Evolutionary conservation across 2,329 filamentous ascomycete genomes (phyloP), one percentile per base, ranked within the genome.

Genomic region (Aspergillus melleus): DNA sequence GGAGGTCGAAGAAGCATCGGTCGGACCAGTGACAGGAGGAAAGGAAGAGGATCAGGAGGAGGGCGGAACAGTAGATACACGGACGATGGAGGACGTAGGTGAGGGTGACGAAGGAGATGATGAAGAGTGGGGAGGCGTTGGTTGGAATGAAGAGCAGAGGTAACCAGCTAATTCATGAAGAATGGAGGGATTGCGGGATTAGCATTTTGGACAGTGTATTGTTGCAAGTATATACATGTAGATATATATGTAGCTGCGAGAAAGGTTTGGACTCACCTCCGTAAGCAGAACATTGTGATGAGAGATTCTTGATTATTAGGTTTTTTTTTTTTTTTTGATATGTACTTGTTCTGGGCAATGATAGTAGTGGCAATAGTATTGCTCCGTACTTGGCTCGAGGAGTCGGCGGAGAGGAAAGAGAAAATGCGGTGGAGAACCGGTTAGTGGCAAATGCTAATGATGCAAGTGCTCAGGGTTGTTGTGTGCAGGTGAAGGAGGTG

Each of bases 11-110:
- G 80, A 98, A 95, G 74, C 91, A 95, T 56, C 88, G 87, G 74
- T 93, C 90, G 66, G 89, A 90, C 91, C 91, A 95, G 83, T 93
- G 89, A 77, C 91, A 95, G 26, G 90, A 92, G 26, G 92, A 96
- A 66, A 93, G 85, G 81, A 97, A 96, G 68, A 99, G 91, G 69
- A 98, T 92, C 66, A 96, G 85, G 52, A 99, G 91, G 56, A 99
- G 89, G 63, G 97, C 88, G 62, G 92, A 96, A 85, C 95, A 99
- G 84, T 99, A 99, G 69, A 96, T 89, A 81, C 95, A 99, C 56
- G 95, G 95, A 57, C 94, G 89, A 80, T 97, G 96, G 70, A 99
- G 88, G 79, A 96, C 91, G 83, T 96, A 98, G 66, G 93, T 96
- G 76, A 93, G 92, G 66, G 92, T 84, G 80, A 99, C 89, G 83